Evolutionary conservation across 495 filamentous ascomycete species (phyloP).

Genomic region (Bathelium albidoporum): DNA sequence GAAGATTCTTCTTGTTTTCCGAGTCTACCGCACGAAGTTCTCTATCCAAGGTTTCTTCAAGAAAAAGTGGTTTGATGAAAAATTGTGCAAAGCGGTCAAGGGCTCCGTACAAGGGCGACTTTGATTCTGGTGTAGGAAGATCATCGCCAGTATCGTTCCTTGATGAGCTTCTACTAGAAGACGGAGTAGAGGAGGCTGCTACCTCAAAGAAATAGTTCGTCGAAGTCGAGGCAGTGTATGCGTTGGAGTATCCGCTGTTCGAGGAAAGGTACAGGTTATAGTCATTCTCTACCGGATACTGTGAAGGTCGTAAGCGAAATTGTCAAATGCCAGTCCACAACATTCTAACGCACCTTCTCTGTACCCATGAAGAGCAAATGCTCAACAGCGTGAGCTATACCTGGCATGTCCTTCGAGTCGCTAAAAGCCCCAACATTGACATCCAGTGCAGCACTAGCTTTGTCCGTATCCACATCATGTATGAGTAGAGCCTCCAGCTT

Average conservation of each 20-base stretch:
- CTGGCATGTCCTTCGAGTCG: slow-evolving; percentile 84
- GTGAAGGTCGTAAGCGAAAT: not conserved
- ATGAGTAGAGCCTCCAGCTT: slow-evolving; percentile 89
- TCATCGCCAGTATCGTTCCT: slow-evolving; percentile 17
- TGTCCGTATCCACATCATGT: slow-evolving; percentile 92
- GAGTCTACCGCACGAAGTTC: slow-evolving; percentile 92
- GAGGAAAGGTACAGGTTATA: slow-evolving; percentile 88
- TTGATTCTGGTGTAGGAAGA: slow-evolving; percentile 16
- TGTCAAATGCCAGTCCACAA: no score
- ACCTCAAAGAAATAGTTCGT: slow-evolving; percentile 99
- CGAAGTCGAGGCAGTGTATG: slow-evolving; percentile 84
- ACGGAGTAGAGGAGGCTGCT: slow-evolving; percentile 47
- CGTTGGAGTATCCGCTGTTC: slow-evolving; percentile 86
- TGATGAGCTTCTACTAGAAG: slow-evolving; percentile 20
- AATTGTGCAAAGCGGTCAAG: slow-evolving; percentile 97
- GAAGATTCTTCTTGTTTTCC: slow-evolving; percentile 98
- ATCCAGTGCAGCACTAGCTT: slow-evolving; percentile 88
- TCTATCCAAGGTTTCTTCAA: slow-evolving; percentile 79
- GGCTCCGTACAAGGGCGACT: slow-evolving; percentile 74
- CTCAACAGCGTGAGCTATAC: slow-evolving; percentile 84
- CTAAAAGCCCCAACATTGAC: slow-evolving; percentile 95
- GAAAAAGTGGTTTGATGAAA: slow-evolving; percentile 85
- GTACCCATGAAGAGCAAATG: slow-evolving; percentile 98
- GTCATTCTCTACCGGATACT: slow-evolving; percentile 91
- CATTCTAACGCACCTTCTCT: slow-evolving; percentile 57